Percentiles rank a stretch among this genome's conserved stretches.
phyloP scores from a whole-genome alignment of 352 stramenopile species.

The Pythium biforme region DNA sequence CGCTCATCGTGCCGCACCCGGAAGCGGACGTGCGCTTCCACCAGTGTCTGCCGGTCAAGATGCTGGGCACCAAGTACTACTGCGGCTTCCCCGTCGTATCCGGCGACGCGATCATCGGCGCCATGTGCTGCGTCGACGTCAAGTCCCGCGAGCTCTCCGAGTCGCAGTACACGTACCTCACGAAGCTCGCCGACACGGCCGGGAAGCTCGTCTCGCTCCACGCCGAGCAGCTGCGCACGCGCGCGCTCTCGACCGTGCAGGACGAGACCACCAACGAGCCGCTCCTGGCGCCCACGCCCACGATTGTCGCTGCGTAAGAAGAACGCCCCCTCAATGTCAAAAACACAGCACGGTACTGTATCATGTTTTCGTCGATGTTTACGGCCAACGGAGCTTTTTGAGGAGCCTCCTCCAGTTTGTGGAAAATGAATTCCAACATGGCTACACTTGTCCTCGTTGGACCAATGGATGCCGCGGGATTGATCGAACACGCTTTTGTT shows the following conservation, averaged over 20 bases:
- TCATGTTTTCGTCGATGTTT: not conserved
- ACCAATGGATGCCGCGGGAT: not conserved
- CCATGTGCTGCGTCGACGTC: slow-evolving; percentile 41
- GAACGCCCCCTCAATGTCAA: not conserved
- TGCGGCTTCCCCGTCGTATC: slow-evolving; percentile 65
- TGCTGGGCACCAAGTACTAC: slow-evolving; percentile 63
- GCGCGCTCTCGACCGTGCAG: slow-evolving; percentile 1
- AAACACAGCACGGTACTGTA: not conserved
- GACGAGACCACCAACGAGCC: not conserved
- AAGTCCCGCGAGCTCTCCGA: slow-evolving; percentile 25
- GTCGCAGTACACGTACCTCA: slow-evolving; percentile 32
- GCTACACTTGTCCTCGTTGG: not conserved
- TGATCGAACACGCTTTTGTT: not conserved
- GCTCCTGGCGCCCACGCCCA: not conserved
- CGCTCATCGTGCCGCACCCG: slow-evolving; percentile 56
- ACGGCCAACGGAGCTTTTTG: not conserved
- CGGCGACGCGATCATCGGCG: slow-evolving; percentile 48
- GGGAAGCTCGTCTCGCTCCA: slow-evolving; percentile 45
- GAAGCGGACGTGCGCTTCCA: slow-evolving; percentile 73
- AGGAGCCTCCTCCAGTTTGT: too few species aligned
- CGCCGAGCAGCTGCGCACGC: slow-evolving; percentile 14
- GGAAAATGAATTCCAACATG: too few species aligned
- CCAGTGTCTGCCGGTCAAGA: slow-evolving; percentile 26
- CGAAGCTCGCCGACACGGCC: slow-evolving; percentile 42
- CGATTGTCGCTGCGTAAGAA: not conserved